Conservation (phyloP, 257 asterid genomes). For the Cordia subcordata region DNA sequence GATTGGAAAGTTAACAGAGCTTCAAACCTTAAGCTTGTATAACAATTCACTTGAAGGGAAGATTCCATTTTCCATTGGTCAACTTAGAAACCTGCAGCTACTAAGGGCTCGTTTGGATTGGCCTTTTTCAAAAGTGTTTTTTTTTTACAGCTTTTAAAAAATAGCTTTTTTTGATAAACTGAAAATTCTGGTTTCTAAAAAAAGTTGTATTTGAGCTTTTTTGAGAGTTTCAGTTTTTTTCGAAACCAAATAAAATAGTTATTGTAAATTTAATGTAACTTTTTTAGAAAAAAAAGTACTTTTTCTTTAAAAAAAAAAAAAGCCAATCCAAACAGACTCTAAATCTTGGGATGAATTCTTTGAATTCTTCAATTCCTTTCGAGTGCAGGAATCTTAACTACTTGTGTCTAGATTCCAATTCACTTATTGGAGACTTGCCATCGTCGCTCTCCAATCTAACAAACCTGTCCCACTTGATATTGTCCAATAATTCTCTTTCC, state of each 20-base stretch:
- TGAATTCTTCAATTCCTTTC: slow-evolving; percentile 35
- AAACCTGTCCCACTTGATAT: slow-evolving; percentile 38
- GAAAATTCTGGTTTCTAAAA: too few relatives aligned
- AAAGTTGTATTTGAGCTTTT: too few relatives aligned
- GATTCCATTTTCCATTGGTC: slow-evolving; percentile 32
- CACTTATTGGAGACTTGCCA: slow-evolving; percentile 30
- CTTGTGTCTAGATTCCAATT: slow-evolving; percentile 17
- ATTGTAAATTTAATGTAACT: too few relatives aligned
- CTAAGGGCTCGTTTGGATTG: too few relatives aligned
- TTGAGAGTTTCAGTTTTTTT: too few relatives aligned
- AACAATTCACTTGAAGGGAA: slow-evolving; percentile 52
- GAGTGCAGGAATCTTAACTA: slow-evolving; percentile 18
- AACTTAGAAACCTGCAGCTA: slow-evolving; percentile 25
- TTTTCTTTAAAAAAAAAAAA: too few relatives aligned
- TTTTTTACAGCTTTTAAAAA: slow-evolving; percentile 38
- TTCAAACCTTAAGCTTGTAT: too few relatives aligned
- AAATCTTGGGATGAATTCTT: slow-evolving; percentile 16
- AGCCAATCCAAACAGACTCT: too few relatives aligned
- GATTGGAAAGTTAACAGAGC: too few relatives aligned
- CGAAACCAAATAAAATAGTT: too few relatives aligned
- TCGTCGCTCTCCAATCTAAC: slow-evolving; percentile 40
- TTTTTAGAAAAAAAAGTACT: too few relatives aligned
- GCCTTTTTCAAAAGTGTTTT: too few relatives aligned
- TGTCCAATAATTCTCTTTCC: slow-evolving; percentile 54
- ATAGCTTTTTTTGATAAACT: slow-evolving; percentile 37